phyloP scores from a whole-genome alignment of 192 early-diverging fungal species.

The Allomyces javanicus region DNA sequence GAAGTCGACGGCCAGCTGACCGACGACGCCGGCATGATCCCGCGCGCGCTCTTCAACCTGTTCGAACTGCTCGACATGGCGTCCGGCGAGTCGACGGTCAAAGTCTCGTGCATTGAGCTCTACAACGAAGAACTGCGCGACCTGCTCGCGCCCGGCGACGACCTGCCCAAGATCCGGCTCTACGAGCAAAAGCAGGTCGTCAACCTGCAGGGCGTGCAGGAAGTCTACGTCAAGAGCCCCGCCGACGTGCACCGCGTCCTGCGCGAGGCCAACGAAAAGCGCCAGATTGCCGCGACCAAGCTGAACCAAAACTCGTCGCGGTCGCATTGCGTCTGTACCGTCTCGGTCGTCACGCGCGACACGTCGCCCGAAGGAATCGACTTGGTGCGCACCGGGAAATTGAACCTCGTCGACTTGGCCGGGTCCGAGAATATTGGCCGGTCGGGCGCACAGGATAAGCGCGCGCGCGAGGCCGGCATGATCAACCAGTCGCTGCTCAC shows the following conservation, averaged over 20 bases:
- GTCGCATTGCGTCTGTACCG: constrained; percentile 80
- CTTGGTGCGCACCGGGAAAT: constrained; percentile 76
- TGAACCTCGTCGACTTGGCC: constrained; percentile 90
- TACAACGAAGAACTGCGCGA: constrained; percentile 92
- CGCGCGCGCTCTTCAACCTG: constrained; percentile 56
- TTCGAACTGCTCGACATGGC: constrained; percentile 54
- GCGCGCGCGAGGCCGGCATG: constrained; percentile 71
- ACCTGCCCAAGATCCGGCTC: constrained; percentile 37
- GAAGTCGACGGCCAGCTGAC: too few species aligned
- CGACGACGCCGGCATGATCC: constrained; percentile 67
- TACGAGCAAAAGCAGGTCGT: constrained; percentile 60
- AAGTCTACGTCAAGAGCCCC: constrained; percentile 48
- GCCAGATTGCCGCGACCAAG: constrained; percentile 65
- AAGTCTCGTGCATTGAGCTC: constrained; percentile 74
- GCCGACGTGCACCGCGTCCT: constrained; percentile 53
- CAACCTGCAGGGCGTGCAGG: constrained; percentile 63
- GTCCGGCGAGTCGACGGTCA: constrained; percentile 55
- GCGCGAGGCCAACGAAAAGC: constrained; percentile 46
- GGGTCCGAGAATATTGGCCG: constrained; percentile 84
- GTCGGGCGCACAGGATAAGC: constrained; percentile 61
- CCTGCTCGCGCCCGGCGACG: constrained; percentile 44
- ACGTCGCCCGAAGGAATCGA: constrained; percentile 60
- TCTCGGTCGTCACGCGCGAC: constrained; percentile 79
- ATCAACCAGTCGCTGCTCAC: constrained; percentile 70
- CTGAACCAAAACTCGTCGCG: constrained; percentile 58